Base-by-base conservation (phyloP, 1,139 yeast species). In the Scheffersomyces illinoinensis region DNA sequence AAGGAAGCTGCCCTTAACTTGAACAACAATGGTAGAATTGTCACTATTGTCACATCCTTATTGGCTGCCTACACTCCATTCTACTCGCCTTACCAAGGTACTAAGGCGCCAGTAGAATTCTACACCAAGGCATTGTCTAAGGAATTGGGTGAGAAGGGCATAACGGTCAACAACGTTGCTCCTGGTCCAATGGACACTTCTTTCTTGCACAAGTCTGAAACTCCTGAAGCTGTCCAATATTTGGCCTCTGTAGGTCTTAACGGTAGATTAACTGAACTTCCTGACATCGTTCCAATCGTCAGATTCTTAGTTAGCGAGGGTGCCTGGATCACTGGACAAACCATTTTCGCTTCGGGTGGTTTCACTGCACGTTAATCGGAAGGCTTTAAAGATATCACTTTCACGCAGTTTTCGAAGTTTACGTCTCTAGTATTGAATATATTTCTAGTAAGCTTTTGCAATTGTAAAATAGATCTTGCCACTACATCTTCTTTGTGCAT, bases 161-260 rank as follows among this genome's bases (percentile, higher is more conserved):
- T 87, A 60, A 77, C 85, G 12, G 88, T 84, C 65, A 85, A 84
- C 66, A 78, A 83, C 66, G 84, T 87, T 60, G 89, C 90, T 4
- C 91, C 90, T 54, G 91, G 90, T 54, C 90, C 91, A 53, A 87
- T 87, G 89, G 90, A 86, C 67, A 87, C 90, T 24, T 89, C 90
- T 58, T 87, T 87, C 75, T 81, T 87, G 69, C 86, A 86, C 65
- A 84, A 85, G 23, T 88, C 85, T 71, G 91, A 87, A 71, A 76
- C 79, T 24, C 72, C 77, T 33, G 84, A 79, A 24, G 82, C 84
- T 60, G 79, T 86, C 57, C 87, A 75, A 47, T 87, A 73, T 71
- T 85, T 82, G 75, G 87, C 86, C 73, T 73, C 85, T 21, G 78
- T 75, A 59, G 82, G 83, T 33, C 65, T 81, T 57, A 76, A 77